phyloP scores from a whole-genome alignment of 306 rosid species.

The Castanopsis chinensis region DNA sequence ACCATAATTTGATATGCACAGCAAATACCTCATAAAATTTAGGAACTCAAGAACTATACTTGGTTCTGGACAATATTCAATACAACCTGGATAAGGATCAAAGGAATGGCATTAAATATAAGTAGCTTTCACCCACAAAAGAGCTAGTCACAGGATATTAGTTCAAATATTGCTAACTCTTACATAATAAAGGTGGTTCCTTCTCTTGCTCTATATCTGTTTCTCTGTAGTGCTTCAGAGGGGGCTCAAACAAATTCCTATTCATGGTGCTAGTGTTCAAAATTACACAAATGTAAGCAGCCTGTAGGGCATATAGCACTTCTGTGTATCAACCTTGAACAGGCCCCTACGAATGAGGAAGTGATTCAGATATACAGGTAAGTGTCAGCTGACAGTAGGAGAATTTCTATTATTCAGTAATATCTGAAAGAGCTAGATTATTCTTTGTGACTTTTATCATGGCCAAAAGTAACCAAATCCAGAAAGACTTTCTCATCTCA shows the following conservation, averaged over 20 bases:
- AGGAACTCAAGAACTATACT: conserved; percentile 43
- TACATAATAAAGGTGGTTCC: conserved; percentile 40
- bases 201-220: conserved; percentile 45
- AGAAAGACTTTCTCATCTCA: conserved; percentile 40
- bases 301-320: conserved; percentile 32
- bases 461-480: neutral
- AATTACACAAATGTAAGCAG: conserved; percentile 48
- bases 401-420: conserved; percentile 9
- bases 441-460: too few species aligned
- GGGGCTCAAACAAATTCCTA: conserved; percentile 41
- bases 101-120: neutral
- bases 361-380: neutral
- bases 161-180: conserved; percentile 8
- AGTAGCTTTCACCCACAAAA: conserved; percentile 32
- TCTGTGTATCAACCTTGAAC: neutral
- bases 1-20: neutral
- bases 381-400: conserved; percentile 49
- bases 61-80: conserved; percentile 53
- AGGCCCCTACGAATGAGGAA: neutral
- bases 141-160: neutral
- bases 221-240: conserved; percentile 38
- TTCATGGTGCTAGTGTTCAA: conserved; percentile 29
- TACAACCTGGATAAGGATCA: conserved; percentile 33
- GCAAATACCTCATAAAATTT: conserved; percentile 45
- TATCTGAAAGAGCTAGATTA: too few species aligned